Base-by-base conservation (phyloP, 2,329 filamentous ascomycete genomes). In the Colletotrichum brevisporum region DNA sequence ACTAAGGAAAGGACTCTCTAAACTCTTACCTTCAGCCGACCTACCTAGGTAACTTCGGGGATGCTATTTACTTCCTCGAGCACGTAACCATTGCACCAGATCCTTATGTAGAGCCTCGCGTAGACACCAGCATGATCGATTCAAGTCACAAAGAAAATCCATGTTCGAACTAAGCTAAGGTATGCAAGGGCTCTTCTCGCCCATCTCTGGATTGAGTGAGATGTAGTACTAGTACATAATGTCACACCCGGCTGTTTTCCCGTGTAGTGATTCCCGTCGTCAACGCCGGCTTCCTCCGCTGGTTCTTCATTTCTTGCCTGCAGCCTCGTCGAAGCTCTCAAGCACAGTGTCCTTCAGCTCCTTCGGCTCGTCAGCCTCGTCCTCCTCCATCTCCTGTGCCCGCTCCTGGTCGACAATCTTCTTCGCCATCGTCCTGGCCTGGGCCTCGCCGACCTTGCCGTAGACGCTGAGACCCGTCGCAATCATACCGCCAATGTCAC, bases 401-500 rank as follows among this genome's bases (percentile, higher is more conserved):
- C 72, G 66, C 13, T 63, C 70, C 47, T 62, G 71, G 69, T 59
- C 72, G 63, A 24, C 50, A 2, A 83, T 67, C 74, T 85, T 85
- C 72, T 86, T 86, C 5, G 90, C 89, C 80, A 93, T 86, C 12
- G 86, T 85, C 78, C 89, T 91, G 27, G 90, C 89, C 81, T 97
- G 94, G 1, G 91, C 89, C 76, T 95, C 89, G 74, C 90, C 94
- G 52, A 99, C 93, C 80, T 97, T 98, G 68, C 95, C 94, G 79
- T 97, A 99, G 18, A 99, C 95, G 63, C 94, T 92, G 86, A 99
- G 91, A 2, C 95, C 96, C 18, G 94, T 97, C 47, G 96, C 95
- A 79, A 99, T 98, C 95, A 99, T 97, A 74, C 94, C 90, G 63
- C 94, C 92, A 74, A 99, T 95, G 78, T 99, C 96, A 70, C 96